Evolutionary conservation across 1,139 yeast genomes (phyloP).

Genomic region (Saccharomyces hybrid): DNA sequence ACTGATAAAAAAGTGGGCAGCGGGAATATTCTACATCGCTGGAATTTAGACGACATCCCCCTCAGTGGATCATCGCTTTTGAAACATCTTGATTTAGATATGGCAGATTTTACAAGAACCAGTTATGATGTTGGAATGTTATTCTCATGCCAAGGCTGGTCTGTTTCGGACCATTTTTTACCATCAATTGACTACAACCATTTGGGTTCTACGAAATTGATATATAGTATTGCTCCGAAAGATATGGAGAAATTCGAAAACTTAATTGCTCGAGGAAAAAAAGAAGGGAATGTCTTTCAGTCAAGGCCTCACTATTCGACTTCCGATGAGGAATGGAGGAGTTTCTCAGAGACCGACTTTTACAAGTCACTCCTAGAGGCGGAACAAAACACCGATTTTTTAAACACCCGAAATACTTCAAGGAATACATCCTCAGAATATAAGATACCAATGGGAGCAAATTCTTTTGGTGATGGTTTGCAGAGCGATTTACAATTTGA

Average conservation of each 20-base stretch:
- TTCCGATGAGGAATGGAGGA: slow-evolving; percentile 4
- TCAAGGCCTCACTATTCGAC: slow-evolving; percentile 9
- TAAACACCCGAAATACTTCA: not conserved
- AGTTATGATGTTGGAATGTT: slow-evolving; percentile 57
- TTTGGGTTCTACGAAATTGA: slow-evolving; percentile 60
- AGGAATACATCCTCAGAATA: not conserved
- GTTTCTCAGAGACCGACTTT: slow-evolving; percentile 15
- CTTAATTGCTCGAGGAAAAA: slow-evolving; percentile 28
- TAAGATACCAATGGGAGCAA: not conserved
- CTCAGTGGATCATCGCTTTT: slow-evolving; percentile 48
- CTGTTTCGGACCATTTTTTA: slow-evolving; percentile 66
- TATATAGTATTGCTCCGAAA: slow-evolving; percentile 75
- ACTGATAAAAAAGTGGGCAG: slow-evolving; percentile 15
- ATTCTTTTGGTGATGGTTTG: not conserved
- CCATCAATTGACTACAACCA: slow-evolving; percentile 62
- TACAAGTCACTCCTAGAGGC: slow-evolving; percentile 21
- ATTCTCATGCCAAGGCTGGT: slow-evolving; percentile 68
- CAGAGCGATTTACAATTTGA: slow-evolving; percentile 33
- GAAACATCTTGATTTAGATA: slow-evolving; percentile 36
- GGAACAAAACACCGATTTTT: not conserved
- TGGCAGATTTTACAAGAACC: slow-evolving; percentile 41
- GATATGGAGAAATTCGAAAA: slow-evolving; percentile 57
- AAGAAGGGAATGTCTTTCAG: slow-evolving; percentile 16
- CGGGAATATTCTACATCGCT: slow-evolving; percentile 35
- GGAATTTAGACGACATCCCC: slow-evolving; percentile 69